Evolutionary conservation across 106 monocot genomes (phyloP), one percentile per base, ranked within the genome.

Genomic region (Acorus gramineus): DNA sequence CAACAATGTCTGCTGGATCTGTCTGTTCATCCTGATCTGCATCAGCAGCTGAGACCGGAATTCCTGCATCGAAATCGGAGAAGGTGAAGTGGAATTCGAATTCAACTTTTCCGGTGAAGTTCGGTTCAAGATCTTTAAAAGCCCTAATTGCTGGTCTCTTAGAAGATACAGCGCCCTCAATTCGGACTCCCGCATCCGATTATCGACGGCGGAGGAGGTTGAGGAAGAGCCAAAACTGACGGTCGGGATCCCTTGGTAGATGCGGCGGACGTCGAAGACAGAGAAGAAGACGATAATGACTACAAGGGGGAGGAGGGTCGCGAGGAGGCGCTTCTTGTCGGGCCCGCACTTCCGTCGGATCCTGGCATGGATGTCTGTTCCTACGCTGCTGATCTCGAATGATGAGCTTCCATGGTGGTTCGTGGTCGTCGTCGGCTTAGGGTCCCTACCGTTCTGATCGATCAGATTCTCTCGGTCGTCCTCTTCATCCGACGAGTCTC

Each of bases 1-100:
- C 7, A 98, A 82, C n/a, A 98, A 69, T 42, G 80, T 67, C 5
- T 85, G 66, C 70, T 82, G 83, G 57, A 88, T 88, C 85, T 85
- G 78, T 49, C 53, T 65, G 55, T 88, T 98, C 53, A 87, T 57
- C 70, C 75, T 87, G 79, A 94, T 86, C 76, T 84, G 89, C 50
- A 84, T 65, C 13, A 80, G 66, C 73, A 98, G 42, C 2, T 74
- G 72, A 2, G 79, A 88, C 67, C 72, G 76, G 63, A 98, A 66
- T 55, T 82, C 82, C 44, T 73, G n/a, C 78, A 55, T 53, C 11
- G 67, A 11, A 0, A 9, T 53, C 6, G 10, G 14, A 7, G 13
- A 7, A 3, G 44, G 7, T 5, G 62, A 14, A 60, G 56, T 53
- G 42, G 70, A 74, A 55, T 66, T 56, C 52, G 62, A 62, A 48